A percentile compares a stretch with the other conserved stretches of the same genome.
Evolutionary conservation across 805 yeast species (phyloP).

Genomic region (Ogataea nitratoaversa): DNA sequence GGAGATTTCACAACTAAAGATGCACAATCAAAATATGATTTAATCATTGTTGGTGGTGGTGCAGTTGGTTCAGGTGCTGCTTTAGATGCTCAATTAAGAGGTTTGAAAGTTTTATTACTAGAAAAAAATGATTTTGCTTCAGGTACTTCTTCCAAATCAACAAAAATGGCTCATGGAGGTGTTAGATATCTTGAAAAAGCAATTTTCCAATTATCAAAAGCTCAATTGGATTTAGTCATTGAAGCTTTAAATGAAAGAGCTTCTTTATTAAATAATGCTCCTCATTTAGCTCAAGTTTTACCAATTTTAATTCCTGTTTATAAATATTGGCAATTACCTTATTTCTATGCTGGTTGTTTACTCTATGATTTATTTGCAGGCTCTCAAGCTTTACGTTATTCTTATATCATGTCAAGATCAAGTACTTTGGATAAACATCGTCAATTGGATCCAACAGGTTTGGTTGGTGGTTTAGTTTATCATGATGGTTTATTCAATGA

Average conservation of each 20-base stretch:
- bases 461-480: slow-evolving; percentile 89
- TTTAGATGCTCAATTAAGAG: slow-evolving; percentile 85
- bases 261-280: slow-evolving; percentile 84
- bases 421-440: slow-evolving; percentile 76
- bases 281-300: slow-evolving; percentile 78
- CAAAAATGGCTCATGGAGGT: slow-evolving; percentile 98
- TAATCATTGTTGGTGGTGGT: slow-evolving; percentile 92
- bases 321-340: slow-evolving; percentile 93
- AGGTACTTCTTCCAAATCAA: slow-evolving; percentile 90
- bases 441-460: slow-evolving; percentile 69
- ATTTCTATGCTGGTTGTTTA: slow-evolving; percentile 87
- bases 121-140: slow-evolving; percentile 89
- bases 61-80: slow-evolving; percentile 95
- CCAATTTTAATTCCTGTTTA: slow-evolving; percentile 97
- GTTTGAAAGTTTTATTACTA: slow-evolving; percentile 79
- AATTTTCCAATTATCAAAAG: slow-evolving; percentile 84
- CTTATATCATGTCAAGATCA: slow-evolving; percentile 66
- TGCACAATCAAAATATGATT: slow-evolving; percentile 57
- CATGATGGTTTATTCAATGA: slow-evolving; percentile 96
- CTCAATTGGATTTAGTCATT: slow-evolving; percentile 81
- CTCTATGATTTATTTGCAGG: slow-evolving; percentile 94
- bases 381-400: slow-evolving; percentile 71
- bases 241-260: slow-evolving; percentile 88
- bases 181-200: slow-evolving; percentile 95
- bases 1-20: slow-evolving; percentile 20